Evolutionary conservation across 2,329 filamentous ascomycete genomes (phyloP), one percentile per base, ranked within the genome.

Genomic region (Beauveria bassiana): DNA sequence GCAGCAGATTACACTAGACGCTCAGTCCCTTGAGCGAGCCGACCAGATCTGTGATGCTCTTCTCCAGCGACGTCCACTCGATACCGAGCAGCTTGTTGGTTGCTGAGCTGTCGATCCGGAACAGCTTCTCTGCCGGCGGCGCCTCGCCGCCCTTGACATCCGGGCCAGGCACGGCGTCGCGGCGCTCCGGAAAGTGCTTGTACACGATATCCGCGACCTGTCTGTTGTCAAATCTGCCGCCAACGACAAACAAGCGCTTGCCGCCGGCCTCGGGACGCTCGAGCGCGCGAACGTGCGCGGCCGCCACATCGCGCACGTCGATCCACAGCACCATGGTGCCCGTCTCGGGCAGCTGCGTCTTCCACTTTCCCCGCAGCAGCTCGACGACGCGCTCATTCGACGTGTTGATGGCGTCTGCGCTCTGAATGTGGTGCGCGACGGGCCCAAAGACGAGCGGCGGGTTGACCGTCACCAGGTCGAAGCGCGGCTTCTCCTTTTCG

Each of bases 31-130:
- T 80, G 68, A 91, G 71, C 38, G 82, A 86, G 73, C 83, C 83
- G 20, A 89, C 79, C 7, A 86, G 80, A 68, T 91, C 88, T 6
- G 80, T 76, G 31, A 88, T 77, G 31, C 77, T 81, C 73, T 86
- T 78, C 71, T 90, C 86, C 40, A 90, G 68, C 4, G 75, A 71
- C 64, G 76, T 84, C 78, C 83, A 90, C 63, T 87, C 74, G 54
- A 89, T 78, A 0, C 85, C 86, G 62, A 91, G 71, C 52, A 87
- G 66, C 68, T 84, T 79, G 28, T 79, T 81, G 1, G 84, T 84
- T 68, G 79, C 78, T 56, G 77, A 77, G 69, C 85, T 88, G 69
- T 89, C 81, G 62, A 79, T 81, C 63, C 74, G 74, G 70, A 81
- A 86, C 49, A 81, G 66, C 64, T 77, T 67, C 3, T 72, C 72